A percentile compares a stretch with the other conserved stretches of the same genome.
These are phyloP conservation scores for Nemania serpens DNA, from an alignment of 2,329 filamentous ascomycete species.

Conservation along the genomic window DNA sequence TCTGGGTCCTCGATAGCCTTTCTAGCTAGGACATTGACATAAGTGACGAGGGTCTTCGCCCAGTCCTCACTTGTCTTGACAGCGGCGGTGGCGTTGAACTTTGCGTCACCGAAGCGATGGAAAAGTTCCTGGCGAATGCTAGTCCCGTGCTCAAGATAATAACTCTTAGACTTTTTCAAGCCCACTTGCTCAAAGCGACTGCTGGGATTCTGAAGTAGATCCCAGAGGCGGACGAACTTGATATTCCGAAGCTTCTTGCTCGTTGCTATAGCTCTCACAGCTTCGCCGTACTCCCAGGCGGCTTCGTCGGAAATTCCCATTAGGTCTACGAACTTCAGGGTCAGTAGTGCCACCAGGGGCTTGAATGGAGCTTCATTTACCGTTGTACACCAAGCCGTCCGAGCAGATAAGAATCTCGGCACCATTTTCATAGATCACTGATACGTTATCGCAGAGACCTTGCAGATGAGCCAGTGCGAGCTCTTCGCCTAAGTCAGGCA, in stretches of 20 bases:
- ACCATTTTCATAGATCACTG: conserved; percentile 2
- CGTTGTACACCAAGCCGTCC: conserved; percentile 18
- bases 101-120: conserved; percentile 1
- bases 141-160: conserved; percentile 15
- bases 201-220: conserved; percentile 5
- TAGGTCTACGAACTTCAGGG: background rate
- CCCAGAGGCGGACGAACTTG: conserved; percentile 18
- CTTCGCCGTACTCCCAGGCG: conserved; percentile 16
- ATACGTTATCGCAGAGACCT: conserved; percentile 13
- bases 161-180: background rate
- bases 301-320: conserved; percentile 9
- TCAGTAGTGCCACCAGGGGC: background rate
- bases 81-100: background rate
- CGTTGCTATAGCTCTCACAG: conserved; percentile 8
- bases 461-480: conserved; percentile 16
- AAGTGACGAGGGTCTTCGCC: too few relatives aligned
- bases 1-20: conserved; percentile 4
- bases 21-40: too few relatives aligned
- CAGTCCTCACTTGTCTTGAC: conserved; percentile 4
- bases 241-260: conserved; percentile 4
- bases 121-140: conserved; percentile 15
- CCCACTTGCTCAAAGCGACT: background rate
- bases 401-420: conserved; percentile 12
- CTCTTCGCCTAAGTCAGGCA: conserved; percentile 16
- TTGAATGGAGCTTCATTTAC: background rate